A percentile compares a stretch with the other conserved stretches of the same genome.
phyloP scores from a whole-genome alignment of 192 early-diverging fungal genomes.

The Mortierella hygrophila region DNA sequence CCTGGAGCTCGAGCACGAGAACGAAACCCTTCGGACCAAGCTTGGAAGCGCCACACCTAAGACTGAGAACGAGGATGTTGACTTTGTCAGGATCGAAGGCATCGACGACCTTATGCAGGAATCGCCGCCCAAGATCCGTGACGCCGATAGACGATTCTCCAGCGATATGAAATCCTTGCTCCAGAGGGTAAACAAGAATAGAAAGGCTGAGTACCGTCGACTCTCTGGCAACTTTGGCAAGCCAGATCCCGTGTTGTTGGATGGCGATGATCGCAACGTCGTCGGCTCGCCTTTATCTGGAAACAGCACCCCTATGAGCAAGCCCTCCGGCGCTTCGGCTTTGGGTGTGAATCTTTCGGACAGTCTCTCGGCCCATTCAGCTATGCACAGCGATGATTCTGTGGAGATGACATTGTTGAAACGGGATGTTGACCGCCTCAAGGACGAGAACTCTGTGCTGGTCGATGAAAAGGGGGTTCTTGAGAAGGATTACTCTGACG shows the following conservation, averaged over 20 bases:
- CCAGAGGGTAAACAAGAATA: conserved; percentile 36
- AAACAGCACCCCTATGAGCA: conserved; percentile 16
- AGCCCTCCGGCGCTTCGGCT: background rate
- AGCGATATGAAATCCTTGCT: conserved; percentile 53
- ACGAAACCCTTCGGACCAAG: conserved; percentile 24
- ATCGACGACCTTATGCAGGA: conserved; percentile 54
- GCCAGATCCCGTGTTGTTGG: conserved; percentile 7
- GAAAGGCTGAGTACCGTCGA: conserved; percentile 48
- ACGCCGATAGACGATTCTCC: conserved; percentile 40
- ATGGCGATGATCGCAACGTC: conserved; percentile 1
- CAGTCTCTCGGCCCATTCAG: conserved; percentile 39
- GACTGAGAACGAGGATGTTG: conserved; percentile 31
- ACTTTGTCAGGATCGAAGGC: conserved; percentile 36
- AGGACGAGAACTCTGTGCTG: conserved; percentile 43
- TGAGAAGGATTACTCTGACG: conserved; percentile 33
- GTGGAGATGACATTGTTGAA: conserved; percentile 47
- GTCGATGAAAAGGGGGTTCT: conserved; percentile 30
- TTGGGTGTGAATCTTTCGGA: conserved; percentile 46
- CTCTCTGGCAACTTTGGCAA: conserved; percentile 39
- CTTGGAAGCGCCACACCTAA: conserved; percentile 33
- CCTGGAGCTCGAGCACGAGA: conserved; percentile 32
- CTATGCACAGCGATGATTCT: conserved; percentile 49
- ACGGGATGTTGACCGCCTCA: conserved; percentile 42
- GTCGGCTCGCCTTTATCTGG: background rate
- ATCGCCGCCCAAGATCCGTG: conserved; percentile 45